Base-by-base conservation (phyloP, 2,329 filamentous ascomycete species). In the Hypoxylon sp. region DNA sequence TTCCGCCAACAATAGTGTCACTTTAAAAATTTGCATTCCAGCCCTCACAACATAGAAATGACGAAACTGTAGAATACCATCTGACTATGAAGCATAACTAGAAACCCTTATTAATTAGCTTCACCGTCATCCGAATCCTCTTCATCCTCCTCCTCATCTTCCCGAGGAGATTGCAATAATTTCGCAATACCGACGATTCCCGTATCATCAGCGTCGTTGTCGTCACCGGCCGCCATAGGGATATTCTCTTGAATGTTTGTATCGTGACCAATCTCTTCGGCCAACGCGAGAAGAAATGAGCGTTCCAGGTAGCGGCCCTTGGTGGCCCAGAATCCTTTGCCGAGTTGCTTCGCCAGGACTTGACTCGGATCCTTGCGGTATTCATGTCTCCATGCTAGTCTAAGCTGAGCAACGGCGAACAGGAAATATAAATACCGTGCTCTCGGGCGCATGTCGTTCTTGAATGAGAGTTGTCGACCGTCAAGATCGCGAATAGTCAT, bases 231-330 rank as follows among this genome's bases (percentile, higher is more conserved):
- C 25, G 2, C 47, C 3, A 47, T 39, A 21, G 32, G 50, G n/a
- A 64, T 50, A 29, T 55, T 51, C 3, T 59, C 41, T 21, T 25
- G n/a, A 9, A 60, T 2, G 21, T 45, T n/a, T 12, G 55, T 56
- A 37, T 56, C 51, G 14, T 52, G 37, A 39, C 56, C 51, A 21
- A 61, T 60, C 14, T 60, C 55, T 2, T 65, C 6, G 9, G 56
- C 51, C 23, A 65, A 46, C 19, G 62, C 56, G 21, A 65, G 62
- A 23, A 65, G 56, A 43, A 65, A 65, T 32, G 56, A 51, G 3
- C 56, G 50, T 30, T 41, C 32, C 3, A 65, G 19, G 29, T 65
- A 65, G 14, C 51, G 51, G 19, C 50, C 48, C 11, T 56, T 56
- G 7, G 51, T 51, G 6, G 29, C 50, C 56, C 62, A 65, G 23